Conservation (phyloP, 2,329 filamentous ascomycete species). For the Ramularia endophylla region DNA sequence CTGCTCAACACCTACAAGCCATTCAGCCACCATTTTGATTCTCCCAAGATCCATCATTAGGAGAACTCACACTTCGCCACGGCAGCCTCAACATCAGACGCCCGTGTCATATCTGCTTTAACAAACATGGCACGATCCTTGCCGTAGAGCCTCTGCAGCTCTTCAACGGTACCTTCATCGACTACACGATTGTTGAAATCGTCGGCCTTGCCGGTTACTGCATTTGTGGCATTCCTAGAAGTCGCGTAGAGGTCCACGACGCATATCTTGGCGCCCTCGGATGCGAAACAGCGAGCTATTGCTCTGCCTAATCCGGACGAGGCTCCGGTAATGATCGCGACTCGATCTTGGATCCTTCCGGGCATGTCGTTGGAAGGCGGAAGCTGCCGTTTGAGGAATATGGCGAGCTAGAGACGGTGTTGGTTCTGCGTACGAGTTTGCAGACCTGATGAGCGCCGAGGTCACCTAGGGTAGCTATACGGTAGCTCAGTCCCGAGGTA, state of each 20-base stretch:
- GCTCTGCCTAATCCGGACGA: conserved; percentile 29
- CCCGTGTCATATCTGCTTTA: conserved; percentile 28
- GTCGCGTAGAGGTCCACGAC: conserved; percentile 29
- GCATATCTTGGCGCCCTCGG: conserved; percentile 27
- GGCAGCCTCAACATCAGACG: conserved; percentile 22
- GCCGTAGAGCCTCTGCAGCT: conserved; percentile 17
- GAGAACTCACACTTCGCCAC: conserved; percentile 17
- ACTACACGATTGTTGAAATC: conserved; percentile 26
- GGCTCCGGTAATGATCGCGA: conserved; percentile 23
- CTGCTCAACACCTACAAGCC: conserved; percentile 16
- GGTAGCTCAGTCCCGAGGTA: too few relatives aligned
- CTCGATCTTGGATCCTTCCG: conserved; percentile 15
- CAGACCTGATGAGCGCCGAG: too few relatives aligned
- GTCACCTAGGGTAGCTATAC: too few relatives aligned
- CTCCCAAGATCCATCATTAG: too few relatives aligned
- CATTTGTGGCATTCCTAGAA: conserved; percentile 26
- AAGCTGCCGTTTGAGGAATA: too few relatives aligned
- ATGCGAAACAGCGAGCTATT: conserved; percentile 25
- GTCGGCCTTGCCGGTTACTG: conserved; percentile 28
- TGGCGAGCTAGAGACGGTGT: too few relatives aligned
- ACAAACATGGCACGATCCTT: conserved; percentile 24
- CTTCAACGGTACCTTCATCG: conserved; percentile 13
- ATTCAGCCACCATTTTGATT: too few relatives aligned
- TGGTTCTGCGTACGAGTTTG: too few relatives aligned
- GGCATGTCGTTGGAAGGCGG: too few relatives aligned